Percentiles rank a stretch among this genome's conserved stretches.
Conservation (phyloP, 176 grass and related monocot genomes). For the Aegilops umbellulata region DNA sequence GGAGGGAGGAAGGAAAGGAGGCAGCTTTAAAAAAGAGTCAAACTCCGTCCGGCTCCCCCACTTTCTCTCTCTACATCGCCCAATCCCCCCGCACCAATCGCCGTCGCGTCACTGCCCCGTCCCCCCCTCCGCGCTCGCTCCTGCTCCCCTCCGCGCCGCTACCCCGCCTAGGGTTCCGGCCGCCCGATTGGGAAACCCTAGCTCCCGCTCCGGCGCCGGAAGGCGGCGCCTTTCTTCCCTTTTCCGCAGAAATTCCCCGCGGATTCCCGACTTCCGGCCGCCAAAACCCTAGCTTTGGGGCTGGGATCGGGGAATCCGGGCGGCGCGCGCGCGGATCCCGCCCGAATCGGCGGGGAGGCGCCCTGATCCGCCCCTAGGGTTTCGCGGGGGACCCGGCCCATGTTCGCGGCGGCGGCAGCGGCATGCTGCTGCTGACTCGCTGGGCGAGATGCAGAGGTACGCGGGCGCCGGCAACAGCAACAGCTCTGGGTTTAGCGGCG, state of each 20-base stretch:
- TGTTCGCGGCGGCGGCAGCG: constrained; percentile 2
- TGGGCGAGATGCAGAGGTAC: constrained; percentile 84
- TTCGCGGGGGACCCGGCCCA: constrained; percentile 17
- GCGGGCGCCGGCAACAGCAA: constrained; percentile 53
- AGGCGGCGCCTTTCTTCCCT: neutral
- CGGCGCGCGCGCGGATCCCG: constrained; percentile 8
- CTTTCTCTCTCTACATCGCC: constrained; percentile 19
- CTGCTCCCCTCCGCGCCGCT: neutral
- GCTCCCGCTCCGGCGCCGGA: neutral
- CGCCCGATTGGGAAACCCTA: constrained; percentile 16
- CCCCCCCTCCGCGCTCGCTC: neutral
- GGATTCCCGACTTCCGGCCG: neutral
- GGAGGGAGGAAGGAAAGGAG: neutral
- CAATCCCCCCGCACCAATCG: constrained; percentile 4
- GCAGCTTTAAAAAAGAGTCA: constrained; percentile 27
- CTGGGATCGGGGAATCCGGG: neutral
- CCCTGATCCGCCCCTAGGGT: constrained; percentile 45
- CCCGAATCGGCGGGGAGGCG: neutral
- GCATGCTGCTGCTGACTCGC: constrained; percentile 49
- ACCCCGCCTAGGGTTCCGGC: neutral
- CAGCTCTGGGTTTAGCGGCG: constrained; percentile 48
- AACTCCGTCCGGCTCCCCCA: neutral
- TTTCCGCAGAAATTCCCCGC: neutral
- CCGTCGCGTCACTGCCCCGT: constrained; percentile 12
- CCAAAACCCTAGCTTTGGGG: constrained; percentile 29